A percentile compares a stretch with the other conserved stretches of the same genome.
These are phyloP conservation scores for Nitzschia sp. DNA, from an alignment of 108 stramenopile species.

Conservation along the genomic window DNA sequence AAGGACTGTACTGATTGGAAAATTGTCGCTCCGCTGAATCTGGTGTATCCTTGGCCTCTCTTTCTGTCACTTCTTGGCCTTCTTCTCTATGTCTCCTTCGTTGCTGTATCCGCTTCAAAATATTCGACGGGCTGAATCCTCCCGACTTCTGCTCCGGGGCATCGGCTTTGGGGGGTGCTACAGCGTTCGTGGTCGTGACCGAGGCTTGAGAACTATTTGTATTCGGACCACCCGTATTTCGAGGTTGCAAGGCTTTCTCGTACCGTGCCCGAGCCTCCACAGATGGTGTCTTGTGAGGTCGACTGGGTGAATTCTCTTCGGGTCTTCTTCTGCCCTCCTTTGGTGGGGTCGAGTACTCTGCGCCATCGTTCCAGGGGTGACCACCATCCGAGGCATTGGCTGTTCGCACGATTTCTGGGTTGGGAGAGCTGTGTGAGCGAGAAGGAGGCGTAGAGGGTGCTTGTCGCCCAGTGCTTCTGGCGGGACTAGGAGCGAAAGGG, in stretches of 20 bases:
- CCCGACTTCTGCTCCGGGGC: neutral
- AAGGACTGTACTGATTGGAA: neutral
- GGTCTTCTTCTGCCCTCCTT: neutral
- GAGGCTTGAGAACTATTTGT: neutral
- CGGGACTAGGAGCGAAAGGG: slow-evolving; percentile 57
- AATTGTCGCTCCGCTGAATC: neutral
- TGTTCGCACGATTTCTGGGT: slow-evolving; percentile 9
- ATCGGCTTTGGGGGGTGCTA: slow-evolving; percentile 28
- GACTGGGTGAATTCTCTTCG: slow-evolving; percentile 5
- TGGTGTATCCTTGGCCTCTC: neutral
- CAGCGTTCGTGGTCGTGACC: neutral
- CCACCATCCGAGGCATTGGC: neutral
- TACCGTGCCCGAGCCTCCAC: slow-evolving; percentile 34
- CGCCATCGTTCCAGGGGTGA: neutral
- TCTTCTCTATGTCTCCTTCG: slow-evolving; percentile 13
- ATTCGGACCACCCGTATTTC: slow-evolving; percentile 5
- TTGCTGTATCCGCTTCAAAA: slow-evolving; percentile 17
- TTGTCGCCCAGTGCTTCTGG: neutral
- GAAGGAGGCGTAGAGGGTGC: neutral
- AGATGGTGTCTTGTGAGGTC: slow-evolving; percentile 29
- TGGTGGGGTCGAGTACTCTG: slow-evolving; percentile 14
- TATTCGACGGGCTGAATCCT: slow-evolving; percentile 3
- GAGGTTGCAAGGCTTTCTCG: slow-evolving; percentile 34
- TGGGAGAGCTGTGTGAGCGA: neutral
- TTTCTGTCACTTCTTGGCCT: too few relatives aligned